Percentiles rank a stretch among this genome's conserved stretches.
Evolutionary conservation across 257 asterid genomes (phyloP).

Genomic region (Lycium ferocissimum): DNA sequence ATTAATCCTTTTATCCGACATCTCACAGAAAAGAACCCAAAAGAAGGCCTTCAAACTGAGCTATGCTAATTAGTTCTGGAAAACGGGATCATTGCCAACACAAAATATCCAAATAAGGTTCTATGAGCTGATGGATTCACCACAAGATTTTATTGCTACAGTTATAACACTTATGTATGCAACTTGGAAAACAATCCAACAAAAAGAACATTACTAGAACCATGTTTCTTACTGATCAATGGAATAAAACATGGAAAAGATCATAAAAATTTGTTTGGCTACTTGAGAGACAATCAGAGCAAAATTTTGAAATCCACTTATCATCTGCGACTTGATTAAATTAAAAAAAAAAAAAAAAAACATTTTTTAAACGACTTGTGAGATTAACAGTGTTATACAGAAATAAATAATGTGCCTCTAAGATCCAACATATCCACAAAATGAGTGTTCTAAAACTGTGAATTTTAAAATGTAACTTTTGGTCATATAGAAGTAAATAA

Average conservation of each 20-base stretch:
- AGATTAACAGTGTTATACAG: neutral
- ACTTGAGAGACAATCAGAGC: conserved; percentile 3
- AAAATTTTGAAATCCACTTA: neutral
- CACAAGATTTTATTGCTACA: neutral
- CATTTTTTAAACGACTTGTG: neutral
- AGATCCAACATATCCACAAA: neutral
- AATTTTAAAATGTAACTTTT: too few relatives aligned
- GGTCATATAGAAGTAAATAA: neutral
- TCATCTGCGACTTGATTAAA: neutral
- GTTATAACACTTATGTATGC: neutral
- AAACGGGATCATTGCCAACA: neutral
- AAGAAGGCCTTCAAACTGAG: neutral
- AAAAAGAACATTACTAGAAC: neutral
- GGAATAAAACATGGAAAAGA: neutral
- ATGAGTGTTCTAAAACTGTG: neutral
- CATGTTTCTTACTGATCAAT: neutral
- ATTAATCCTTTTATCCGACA: neutral
- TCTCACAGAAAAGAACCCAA: neutral
- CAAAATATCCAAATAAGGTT: neutral
- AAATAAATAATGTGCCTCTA: neutral
- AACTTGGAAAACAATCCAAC: conserved; percentile 24
- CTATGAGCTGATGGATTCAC: neutral
- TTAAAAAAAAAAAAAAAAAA: neutral
- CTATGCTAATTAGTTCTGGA: neutral
- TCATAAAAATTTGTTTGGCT: neutral